A percentile compares a stretch with the other conserved stretches of the same genome.
Conservation (phyloP, 208 protist species). For the Trypanosoma theileri region DNA sequence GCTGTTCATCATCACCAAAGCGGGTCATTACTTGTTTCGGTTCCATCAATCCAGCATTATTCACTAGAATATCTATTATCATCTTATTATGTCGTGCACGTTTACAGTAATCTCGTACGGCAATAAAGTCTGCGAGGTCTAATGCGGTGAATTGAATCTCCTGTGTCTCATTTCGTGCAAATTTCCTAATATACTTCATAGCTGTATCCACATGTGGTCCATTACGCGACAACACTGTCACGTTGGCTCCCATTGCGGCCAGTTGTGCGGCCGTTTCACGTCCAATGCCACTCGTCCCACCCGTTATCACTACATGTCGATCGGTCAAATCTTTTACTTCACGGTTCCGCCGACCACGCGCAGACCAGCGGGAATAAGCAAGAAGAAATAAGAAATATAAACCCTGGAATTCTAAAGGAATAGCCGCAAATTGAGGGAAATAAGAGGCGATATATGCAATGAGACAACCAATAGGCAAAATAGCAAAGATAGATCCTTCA, state of each 20-base stretch:
- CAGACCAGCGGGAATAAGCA: constrained; percentile 37
- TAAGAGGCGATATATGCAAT: constrained; percentile 41
- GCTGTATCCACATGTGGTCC: constrained; percentile 43
- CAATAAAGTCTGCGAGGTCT: constrained; percentile 73
- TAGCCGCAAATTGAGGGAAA: constrained; percentile 23
- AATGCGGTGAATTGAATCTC: constrained; percentile 50
- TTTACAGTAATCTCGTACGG: constrained; percentile 73
- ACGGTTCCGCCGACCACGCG: constrained; percentile 45
- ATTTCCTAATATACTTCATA: constrained; percentile 33
- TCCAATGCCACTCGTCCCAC: constrained; percentile 77
- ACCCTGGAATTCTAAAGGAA: constrained; percentile 41
- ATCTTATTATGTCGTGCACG: constrained; percentile 35
- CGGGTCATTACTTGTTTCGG: constrained; percentile 52
- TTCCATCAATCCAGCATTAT: constrained; percentile 71
- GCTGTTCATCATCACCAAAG: constrained; percentile 76
- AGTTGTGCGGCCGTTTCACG: constrained; percentile 65
- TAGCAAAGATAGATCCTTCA: constrained; percentile 46
- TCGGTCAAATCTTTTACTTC: constrained; percentile 45
- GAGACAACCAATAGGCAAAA: constrained; percentile 60
- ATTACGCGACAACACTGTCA: constrained; percentile 53
- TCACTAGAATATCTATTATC: constrained; percentile 68
- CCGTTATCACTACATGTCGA: constrained; percentile 65
- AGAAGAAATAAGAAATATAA: constrained; percentile 44
- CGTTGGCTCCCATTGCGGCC: constrained; percentile 60
- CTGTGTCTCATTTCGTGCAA: constrained; percentile 20